Percentiles rank a stretch among this genome's conserved stretches.
These are phyloP conservation scores for Daldinia bambusicola DNA, from an alignment of 495 filamentous ascomycete species.

Conservation along the genomic window DNA sequence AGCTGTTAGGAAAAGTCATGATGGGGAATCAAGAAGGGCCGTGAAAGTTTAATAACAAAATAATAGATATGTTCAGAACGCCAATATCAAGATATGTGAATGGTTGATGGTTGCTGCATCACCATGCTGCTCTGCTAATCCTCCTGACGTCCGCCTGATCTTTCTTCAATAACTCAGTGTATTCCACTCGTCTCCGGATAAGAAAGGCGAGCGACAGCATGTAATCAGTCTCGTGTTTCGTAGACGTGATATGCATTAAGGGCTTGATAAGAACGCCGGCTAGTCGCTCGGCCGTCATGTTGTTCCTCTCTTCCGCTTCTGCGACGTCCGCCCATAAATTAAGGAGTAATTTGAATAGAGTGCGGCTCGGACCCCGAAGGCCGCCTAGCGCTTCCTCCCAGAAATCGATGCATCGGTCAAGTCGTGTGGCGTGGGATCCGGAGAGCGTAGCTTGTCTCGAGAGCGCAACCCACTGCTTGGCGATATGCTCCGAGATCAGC, in stretches of 20 bases:
- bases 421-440: slow-evolving; percentile 46
- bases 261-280: slow-evolving; percentile 54
- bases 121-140: slow-evolving; percentile 52
- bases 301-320: slow-evolving; percentile 49
- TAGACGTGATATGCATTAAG: slow-evolving; percentile 51
- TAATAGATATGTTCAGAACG: slow-evolving; percentile 1
- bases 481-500: slow-evolving; percentile 51
- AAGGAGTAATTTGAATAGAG: slow-evolving; percentile 56
- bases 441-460: slow-evolving; percentile 52
- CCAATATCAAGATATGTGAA: not conserved
- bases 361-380: slow-evolving; percentile 50
- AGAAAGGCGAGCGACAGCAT: slow-evolving; percentile 58
- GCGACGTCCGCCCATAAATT: slow-evolving; percentile 58
- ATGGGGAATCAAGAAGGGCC: slow-evolving; percentile 8
- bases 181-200: slow-evolving; percentile 58
- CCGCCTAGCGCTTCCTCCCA: slow-evolving; percentile 60
- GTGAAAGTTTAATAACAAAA: not conserved
- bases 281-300: slow-evolving; percentile 59
- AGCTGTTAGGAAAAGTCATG: slow-evolving; percentile 14
- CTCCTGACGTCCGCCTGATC: slow-evolving; percentile 40
- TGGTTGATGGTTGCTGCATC: not conserved
- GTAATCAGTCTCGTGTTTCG: slow-evolving; percentile 51
- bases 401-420: slow-evolving; percentile 59
- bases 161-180: slow-evolving; percentile 47
- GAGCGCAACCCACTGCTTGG: slow-evolving; percentile 53